Conservation (phyloP, 2,329 filamentous ascomycete genomes). For the Botrytis deweyae region DNA sequence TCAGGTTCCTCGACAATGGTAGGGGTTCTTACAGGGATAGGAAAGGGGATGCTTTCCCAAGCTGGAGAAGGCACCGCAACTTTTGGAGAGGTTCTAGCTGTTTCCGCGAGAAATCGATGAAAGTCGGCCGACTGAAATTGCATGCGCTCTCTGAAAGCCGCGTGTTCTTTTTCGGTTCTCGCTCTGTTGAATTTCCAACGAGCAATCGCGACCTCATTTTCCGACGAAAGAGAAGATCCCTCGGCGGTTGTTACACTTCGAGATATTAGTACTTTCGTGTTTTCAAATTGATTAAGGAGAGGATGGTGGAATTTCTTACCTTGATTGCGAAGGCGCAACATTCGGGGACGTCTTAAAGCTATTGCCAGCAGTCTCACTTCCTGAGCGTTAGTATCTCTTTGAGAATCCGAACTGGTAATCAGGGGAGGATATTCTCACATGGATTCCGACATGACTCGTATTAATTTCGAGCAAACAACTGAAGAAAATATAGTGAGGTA, state of each 20-base stretch:
- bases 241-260: neutral
- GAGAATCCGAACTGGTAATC: neutral
- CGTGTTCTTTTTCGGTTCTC: neutral
- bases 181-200: neutral
- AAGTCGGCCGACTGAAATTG: conserved; percentile 10
- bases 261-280: neutral
- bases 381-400: neutral
- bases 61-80: neutral
- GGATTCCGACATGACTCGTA: neutral
- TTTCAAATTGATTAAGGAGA: neutral
- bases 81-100: neutral
- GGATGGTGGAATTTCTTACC: neutral
- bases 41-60: neutral
- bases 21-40: neutral
- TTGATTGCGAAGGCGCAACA: neutral
- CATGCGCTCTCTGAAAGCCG: neutral
- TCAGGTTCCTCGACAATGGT: neutral
- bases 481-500: neutral
- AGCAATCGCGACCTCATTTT: neutral
- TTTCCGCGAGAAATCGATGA: neutral
- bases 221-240: neutral
- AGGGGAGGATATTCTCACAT: neutral
- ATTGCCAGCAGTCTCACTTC: neutral
- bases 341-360: neutral
- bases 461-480: neutral